Conservation (phyloP, 129 eudicot species). For the Silybum marianum region DNA sequence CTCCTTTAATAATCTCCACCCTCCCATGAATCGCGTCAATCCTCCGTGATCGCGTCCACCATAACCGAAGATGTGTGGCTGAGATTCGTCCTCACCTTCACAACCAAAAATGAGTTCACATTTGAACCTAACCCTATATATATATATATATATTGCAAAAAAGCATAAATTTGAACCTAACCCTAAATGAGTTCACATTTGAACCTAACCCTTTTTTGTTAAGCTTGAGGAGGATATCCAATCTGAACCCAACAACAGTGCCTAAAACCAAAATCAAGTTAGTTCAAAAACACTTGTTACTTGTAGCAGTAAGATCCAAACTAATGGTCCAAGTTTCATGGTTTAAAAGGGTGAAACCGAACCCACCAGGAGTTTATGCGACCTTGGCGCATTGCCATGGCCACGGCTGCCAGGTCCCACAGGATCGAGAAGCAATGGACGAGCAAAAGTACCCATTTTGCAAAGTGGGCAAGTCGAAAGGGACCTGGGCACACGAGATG, state of each 20-base stretch:
- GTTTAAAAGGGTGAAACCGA: background rate
- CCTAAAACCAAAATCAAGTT: constrained; percentile 46
- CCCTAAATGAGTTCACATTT: too few species aligned
- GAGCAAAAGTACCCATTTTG: background rate
- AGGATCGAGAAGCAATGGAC: background rate
- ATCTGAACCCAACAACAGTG: constrained; percentile 87
- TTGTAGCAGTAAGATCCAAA: background rate
- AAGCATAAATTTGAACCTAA: too few species aligned
- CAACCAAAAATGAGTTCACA: too few species aligned
- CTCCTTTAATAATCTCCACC: too few species aligned
- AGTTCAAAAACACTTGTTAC: background rate
- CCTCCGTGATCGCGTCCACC: too few species aligned
- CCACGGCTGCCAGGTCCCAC: background rate
- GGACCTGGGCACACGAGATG: background rate
- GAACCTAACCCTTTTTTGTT: too few species aligned
- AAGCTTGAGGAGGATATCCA: constrained; percentile 92
- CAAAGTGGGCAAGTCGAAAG: background rate
- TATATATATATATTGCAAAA: too few species aligned
- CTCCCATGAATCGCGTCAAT: too few species aligned
- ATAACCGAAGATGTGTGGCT: too few species aligned
- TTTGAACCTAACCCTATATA: too few species aligned
- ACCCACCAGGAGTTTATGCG: background rate
- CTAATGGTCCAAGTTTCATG: background rate
- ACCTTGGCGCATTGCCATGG: background rate
- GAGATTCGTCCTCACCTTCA: too few species aligned